Evolutionary conservation across 2,329 filamentous ascomycete species (phyloP), one percentile per base, ranked within the genome.

Genomic region (Diaporthe eres): DNA sequence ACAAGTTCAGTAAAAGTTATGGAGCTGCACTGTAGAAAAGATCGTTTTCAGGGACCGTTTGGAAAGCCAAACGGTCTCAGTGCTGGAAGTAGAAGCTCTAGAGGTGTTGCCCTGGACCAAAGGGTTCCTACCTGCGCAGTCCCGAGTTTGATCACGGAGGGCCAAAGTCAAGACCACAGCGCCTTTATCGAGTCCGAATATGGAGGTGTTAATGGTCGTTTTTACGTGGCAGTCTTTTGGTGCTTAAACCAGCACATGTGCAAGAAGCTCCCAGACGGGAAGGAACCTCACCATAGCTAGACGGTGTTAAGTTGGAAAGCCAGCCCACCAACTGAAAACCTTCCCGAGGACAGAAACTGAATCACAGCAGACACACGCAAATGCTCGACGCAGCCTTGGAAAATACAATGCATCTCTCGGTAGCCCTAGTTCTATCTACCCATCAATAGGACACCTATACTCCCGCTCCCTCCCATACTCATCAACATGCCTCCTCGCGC

Each of bases 391-490:
- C 19, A 25, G 1, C 28, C 3, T 1, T 55, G 7, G 49, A 10
- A 70, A 70, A 28, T 17, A 42, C 49, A 31, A 22, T 70, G 34
- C 34, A 70, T 55, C n/a, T 60, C 44, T 44, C 15, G 12, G 57
- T 19, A 34, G 55, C 63, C 58, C 57, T 25, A 19, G 1, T 49
- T 58, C 73, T 71, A 49, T 74, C 76, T 82, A 90, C 72, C 89
- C 89, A 80, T 92, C 90, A 80, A 92, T 88, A 13, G 90, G 90
- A 81, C 90, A 91, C 78, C 85, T 86, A 81, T 90, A 91, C 80
- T 87, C 88, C 77, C 85, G 83, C 78, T 88, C 85, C 72, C 83
- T 82, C 17, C 83, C 84, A 70, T 82, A 81, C 55, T 85, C 86
- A 47, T 85, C 84, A 10, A 87, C 84, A 76, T 85, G 89, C 74